Evolutionary conservation across 139 green algal species (phyloP).

Genomic region (Haematococcus lacustris): DNA sequence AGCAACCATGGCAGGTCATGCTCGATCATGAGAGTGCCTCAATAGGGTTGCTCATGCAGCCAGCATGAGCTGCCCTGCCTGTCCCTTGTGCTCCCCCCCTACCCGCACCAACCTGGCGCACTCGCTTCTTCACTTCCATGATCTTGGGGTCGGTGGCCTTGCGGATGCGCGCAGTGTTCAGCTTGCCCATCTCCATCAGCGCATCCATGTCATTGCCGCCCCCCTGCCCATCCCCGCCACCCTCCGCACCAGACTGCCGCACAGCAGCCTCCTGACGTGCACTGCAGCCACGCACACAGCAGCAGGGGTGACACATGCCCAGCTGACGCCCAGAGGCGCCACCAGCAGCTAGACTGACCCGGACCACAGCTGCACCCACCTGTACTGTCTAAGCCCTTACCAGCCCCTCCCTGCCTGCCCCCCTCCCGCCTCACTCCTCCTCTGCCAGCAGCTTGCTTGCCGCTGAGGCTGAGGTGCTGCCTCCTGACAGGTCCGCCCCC

Average conservation of each 20-base stretch:
- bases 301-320: too few species aligned
- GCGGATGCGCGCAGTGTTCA: constrained; percentile 50
- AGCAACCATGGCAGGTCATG: too few species aligned
- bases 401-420: too few species aligned
- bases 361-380: too few species aligned
- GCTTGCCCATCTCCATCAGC: constrained; percentile 48
- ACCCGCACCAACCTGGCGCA: constrained; percentile 19
- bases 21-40: too few species aligned
- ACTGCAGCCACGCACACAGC: too few species aligned
- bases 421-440: constrained; percentile 25
- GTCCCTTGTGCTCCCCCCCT: neutral
- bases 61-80: too few species aligned
- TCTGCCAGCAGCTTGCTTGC: constrained; percentile 26
- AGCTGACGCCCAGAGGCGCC: too few species aligned
- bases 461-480: constrained; percentile 9
- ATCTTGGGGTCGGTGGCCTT: constrained; percentile 47
- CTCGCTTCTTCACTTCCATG: constrained; percentile 44
- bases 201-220: constrained; percentile 13
- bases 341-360: too few species aligned
- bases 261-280: too few species aligned
- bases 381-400: too few species aligned
- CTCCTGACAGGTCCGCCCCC: constrained; percentile 22
- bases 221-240: constrained; percentile 5
- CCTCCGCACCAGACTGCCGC: neutral
- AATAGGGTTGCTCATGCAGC: too few species aligned